Base-by-base conservation (phyloP, 768 basidiomycete species). In the Suillus subalutaceus region DNA sequence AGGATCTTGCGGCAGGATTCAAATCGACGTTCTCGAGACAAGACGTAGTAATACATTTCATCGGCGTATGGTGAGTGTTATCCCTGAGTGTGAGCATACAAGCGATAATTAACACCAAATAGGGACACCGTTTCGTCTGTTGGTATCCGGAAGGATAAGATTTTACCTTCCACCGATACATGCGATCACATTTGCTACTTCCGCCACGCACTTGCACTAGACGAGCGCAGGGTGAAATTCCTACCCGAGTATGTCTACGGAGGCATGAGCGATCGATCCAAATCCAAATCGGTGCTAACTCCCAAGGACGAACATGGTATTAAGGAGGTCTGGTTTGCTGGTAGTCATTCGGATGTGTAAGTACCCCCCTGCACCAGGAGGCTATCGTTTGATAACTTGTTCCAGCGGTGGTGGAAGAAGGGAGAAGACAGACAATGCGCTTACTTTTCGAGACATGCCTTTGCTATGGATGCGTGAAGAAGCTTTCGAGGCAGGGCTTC, bases 41-140 rank as follows among this genome's bases (percentile, higher is more conserved):
- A 41, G 13, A 75, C 12, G 77, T 82, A 41, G 72, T 70, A 30
- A 76, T 83, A 3, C 81, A 84, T 69, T 84, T 84, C 58, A 72
- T 84, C 8, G 82, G 83, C 9, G 79, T 75, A 26, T 84, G 83
- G 83, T 83, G 53, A 43, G 73, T 71, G 41, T 67, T 12, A 41
- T 44, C 18, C 1, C 53, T 53, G 15, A 40, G 32, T 30, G 63
- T 35, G 37, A 41, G 26, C 15, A 38, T 15, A 7, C 38, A 8
- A 13, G 41, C 20, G 26, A 37, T 32, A 1, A 41, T 63, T 10
- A 57, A 55, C 26, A n/a, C 8, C 35, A 10, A 1, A 4, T 58
- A 84, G 83, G 83, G 84, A 84, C 41, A 83, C 82, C 0, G 83
- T 84, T 5, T 84, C 84, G 5, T 83, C 83, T 0, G 75, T 84